phyloP scores from a whole-genome alignment of 2,329 filamentous ascomycete genomes.

The Colletotrichum tamarilloi region DNA sequence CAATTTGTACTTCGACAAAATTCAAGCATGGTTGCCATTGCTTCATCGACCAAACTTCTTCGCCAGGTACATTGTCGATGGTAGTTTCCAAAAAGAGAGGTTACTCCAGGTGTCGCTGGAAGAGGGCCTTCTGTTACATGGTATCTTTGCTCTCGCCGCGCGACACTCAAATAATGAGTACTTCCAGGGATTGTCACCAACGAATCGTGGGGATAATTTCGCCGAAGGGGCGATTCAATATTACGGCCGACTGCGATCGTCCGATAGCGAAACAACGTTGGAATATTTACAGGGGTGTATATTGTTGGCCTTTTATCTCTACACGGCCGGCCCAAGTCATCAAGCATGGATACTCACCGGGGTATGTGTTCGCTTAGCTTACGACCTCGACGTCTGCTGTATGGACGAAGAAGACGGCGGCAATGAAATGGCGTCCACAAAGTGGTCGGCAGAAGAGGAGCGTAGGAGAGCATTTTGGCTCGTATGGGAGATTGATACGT shows the following conservation, averaged over 20 bases:
- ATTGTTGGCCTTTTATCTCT: background rate
- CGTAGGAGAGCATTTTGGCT: background rate
- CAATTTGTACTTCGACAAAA: background rate
- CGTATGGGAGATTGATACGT: background rate
- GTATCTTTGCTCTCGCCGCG: background rate
- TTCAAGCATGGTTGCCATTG: background rate
- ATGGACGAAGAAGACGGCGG: background rate
- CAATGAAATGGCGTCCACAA: background rate
- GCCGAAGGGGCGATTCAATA: background rate
- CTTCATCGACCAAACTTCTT: background rate
- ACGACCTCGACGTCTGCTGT: background rate
- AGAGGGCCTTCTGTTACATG: background rate
- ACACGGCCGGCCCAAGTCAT: background rate
- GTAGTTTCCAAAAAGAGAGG: background rate
- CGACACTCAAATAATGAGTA: background rate
- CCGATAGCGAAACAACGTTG: background rate
- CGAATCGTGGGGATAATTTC: background rate
- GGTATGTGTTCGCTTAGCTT: background rate
- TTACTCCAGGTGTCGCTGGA: background rate
- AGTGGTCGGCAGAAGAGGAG: background rate
- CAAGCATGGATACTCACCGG: background rate
- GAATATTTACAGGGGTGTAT: background rate
- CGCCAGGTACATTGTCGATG: background rate
- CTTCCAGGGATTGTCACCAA: background rate
- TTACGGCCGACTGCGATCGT: background rate